Base-by-base conservation (phyloP, 2,329 filamentous ascomycete genomes). In the Arthroderma sp. region DNA sequence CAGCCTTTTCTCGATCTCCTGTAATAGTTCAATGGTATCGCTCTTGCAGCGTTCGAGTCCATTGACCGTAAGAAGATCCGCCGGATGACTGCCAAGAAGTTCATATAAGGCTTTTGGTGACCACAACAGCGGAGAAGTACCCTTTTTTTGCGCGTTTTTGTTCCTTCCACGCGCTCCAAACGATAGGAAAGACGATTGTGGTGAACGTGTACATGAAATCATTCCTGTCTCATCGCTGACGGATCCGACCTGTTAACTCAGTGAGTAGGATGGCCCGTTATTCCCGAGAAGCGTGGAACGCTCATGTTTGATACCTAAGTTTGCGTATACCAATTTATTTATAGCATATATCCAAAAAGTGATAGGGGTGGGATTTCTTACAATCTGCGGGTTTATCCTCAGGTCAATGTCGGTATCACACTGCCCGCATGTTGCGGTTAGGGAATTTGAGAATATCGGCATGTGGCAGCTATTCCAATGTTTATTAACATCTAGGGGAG, bases 101-200 rank as follows among this genome's bases (percentile, higher is more conserved):
- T 71, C 61, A 36, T 48, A 50, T 70, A 70, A 73, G 1, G 70
- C 69, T 1, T 54, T 38, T 11, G 64, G 56, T 1, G 64, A 66
- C 45, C 72, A 59, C 22, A 72, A 53, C 22, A 72, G 53, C 51
- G 69, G 71, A 2, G 68, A 68, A 3, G 57, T 50, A 4, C 53
- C 53, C 5, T 43, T 36, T 38, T 38, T 22, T 11, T 37, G 29
- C 36, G 30, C 5, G 11, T 40, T 8, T 11, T 27, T 29, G 11
- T 33, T 33, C 32, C 3, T 34, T 10, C 33, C 10, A 34, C 15
- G 29, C 22, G 11, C 29, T 11, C 4, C 37, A 11, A 11, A 32
- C 9, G 11, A 11, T 11, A 11, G 56, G 15, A 70, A 53, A 31
- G 71, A 51, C 51, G 68, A 70, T 2, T 65, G 68, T 6, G 57